Evolutionary conservation across 768 basidiomycete species (phyloP).

Genomic region (Erythrobasidium yunnanense): DNA sequence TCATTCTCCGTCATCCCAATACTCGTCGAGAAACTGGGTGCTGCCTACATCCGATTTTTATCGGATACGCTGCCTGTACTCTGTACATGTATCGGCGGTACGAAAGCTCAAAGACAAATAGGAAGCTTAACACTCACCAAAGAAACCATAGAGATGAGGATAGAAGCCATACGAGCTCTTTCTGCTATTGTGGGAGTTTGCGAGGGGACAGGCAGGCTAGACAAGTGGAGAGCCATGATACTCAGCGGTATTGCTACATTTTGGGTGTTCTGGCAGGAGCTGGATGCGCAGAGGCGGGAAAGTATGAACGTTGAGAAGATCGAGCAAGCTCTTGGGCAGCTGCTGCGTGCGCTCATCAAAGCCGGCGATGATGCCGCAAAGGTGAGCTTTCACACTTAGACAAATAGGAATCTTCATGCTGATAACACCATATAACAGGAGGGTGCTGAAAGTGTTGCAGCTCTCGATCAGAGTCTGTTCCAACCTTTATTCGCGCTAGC

Average conservation of each 20-base stretch:
- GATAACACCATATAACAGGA: neutral
- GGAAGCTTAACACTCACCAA: neutral
- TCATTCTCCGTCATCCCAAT: conserved; percentile 1
- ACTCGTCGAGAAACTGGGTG: neutral
- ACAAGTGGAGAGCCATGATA: conserved; percentile 25
- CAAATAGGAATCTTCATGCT: neutral
- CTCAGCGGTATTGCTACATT: conserved; percentile 9
- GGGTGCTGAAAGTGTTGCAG: neutral
- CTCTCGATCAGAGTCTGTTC: neutral
- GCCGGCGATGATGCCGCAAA: neutral
- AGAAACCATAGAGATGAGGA: conserved; percentile 5
- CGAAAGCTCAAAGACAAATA: neutral
- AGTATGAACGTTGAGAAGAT: neutral
- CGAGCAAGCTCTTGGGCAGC: neutral
- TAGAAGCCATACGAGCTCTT: neutral
- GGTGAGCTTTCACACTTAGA: neutral
- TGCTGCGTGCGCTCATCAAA: neutral
- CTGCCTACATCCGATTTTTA: conserved; percentile 4
- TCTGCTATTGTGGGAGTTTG: neutral
- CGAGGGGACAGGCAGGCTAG: neutral
- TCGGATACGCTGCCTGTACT: conserved; percentile 11
- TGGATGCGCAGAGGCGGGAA: neutral
- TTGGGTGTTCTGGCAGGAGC: conserved; percentile 12
- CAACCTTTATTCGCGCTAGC: neutral
- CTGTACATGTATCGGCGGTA: neutral